These are phyloP conservation scores for Kockiozyma suomiensis DNA, from an alignment of 805 yeast species.

Conservation along the genomic window DNA sequence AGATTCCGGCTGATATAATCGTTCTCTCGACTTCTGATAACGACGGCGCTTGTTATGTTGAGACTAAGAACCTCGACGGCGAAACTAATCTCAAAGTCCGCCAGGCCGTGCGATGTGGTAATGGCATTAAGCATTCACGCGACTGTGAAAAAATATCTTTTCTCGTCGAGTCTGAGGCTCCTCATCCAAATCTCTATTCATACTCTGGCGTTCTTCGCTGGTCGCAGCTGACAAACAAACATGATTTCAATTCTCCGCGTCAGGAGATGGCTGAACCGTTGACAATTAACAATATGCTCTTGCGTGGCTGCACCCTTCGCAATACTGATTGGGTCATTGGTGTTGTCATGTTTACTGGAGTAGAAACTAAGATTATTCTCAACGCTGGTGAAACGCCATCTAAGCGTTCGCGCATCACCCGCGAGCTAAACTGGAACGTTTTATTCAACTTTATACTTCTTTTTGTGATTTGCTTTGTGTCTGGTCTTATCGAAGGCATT, in stretches of 20 bases:
- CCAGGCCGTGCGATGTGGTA: slow-evolving; percentile 57
- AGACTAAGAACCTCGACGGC: slow-evolving; percentile 71
- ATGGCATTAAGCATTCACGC: slow-evolving; percentile 54
- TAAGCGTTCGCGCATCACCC: slow-evolving; percentile 64
- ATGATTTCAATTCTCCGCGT: slow-evolving; percentile 39
- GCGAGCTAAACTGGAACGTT: slow-evolving; percentile 66
- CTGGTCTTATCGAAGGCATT: slow-evolving; percentile 72
- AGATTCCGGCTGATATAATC: slow-evolving; percentile 75
- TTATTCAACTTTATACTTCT: slow-evolving; percentile 61
- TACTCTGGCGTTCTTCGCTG: slow-evolving; percentile 69
- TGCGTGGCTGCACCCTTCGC: slow-evolving; percentile 72
- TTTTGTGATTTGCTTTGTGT: slow-evolving; percentile 65
- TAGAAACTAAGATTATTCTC: slow-evolving; percentile 73
- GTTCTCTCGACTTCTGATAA: slow-evolving; percentile 68
- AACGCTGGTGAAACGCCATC: slow-evolving; percentile 80
- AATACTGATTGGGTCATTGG: slow-evolving; percentile 80
- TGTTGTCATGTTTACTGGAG: slow-evolving; percentile 73
- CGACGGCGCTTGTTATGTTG: slow-evolving; percentile 70
- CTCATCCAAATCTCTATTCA: slow-evolving; percentile 63
- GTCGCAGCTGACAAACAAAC: slow-evolving; percentile 43
- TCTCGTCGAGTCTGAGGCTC: slow-evolving; percentile 70
- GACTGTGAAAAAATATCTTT: slow-evolving; percentile 63
- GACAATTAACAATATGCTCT: slow-evolving; percentile 61
- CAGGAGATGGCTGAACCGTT: slow-evolving; percentile 54
- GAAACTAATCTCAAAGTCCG: slow-evolving; percentile 73